These are phyloP conservation scores for Venturia nashicola DNA, from an alignment of 2,329 filamentous ascomycete species.

Conservation along the genomic window DNA sequence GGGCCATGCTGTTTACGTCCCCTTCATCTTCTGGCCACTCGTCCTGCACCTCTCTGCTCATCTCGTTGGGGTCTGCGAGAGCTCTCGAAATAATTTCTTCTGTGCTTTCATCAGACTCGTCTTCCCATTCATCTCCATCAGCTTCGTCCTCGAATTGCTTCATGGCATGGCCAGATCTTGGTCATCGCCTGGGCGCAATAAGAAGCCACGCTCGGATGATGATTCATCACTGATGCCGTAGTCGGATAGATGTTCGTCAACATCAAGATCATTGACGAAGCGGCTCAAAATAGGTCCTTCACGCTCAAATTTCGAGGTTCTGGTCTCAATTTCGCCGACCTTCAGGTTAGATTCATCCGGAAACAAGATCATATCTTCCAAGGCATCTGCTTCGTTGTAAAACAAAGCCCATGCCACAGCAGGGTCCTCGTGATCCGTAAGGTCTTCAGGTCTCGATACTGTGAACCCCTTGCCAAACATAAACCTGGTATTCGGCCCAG, in stretches of 20 bases:
- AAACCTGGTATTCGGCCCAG: neutral
- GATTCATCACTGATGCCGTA: neutral
- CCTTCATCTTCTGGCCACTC: constrained; percentile 14
- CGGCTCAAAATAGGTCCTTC: constrained; percentile 12
- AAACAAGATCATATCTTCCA: constrained; percentile 31
- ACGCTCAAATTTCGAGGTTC: constrained; percentile 14
- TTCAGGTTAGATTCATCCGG: constrained; percentile 20
- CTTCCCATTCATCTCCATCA: constrained; percentile 10
- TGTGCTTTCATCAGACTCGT: too few relatives aligned
- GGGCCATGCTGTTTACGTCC: neutral
- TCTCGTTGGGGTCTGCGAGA: too few relatives aligned
- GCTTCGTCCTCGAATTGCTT: neutral
- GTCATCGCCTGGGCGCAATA: neutral
- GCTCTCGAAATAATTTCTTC: too few relatives aligned
- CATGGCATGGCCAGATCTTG: neutral
- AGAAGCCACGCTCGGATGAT: neutral
- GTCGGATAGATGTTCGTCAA: constrained; percentile 13
- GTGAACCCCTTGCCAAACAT: neutral
- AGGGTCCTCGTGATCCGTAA: constrained; percentile 14
- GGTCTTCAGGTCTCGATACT: neutral
- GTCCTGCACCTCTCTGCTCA: too few relatives aligned
- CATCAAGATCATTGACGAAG: constrained; percentile 16
- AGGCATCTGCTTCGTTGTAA: constrained; percentile 28
- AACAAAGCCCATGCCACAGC: constrained; percentile 8
- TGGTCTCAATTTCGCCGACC: neutral